These are phyloP conservation scores for Aspergillus eucalypticola DNA, from an alignment of 2,329 filamentous ascomycete genomes.

Conservation along the genomic window DNA sequence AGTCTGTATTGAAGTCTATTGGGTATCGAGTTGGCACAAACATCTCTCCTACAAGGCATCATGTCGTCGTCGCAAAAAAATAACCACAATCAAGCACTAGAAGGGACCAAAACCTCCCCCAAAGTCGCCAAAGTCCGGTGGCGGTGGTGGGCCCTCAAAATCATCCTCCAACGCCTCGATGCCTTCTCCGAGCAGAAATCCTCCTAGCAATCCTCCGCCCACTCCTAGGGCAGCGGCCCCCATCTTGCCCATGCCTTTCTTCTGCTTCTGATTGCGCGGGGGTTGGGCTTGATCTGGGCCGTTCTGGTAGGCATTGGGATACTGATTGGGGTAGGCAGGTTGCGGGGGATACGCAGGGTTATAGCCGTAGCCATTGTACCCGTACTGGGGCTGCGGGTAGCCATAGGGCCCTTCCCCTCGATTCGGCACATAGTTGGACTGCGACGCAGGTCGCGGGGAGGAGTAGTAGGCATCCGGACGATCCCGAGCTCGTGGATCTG, in stretches of 20 bases:
- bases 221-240: not conserved
- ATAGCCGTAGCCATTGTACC: not conserved
- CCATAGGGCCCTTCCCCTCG: not conserved
- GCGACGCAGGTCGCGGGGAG: not conserved
- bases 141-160: not conserved
- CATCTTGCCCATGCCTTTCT: not conserved
- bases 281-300: not conserved
- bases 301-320: not conserved
- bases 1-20: not conserved
- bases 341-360: slow-evolving; percentile 2
- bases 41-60: not conserved
- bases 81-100: not conserved
- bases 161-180: slow-evolving; percentile 3
- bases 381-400: not conserved
- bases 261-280: not conserved
- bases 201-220: slow-evolving; percentile 4
- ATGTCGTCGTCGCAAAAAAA: not conserved
- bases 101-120: not conserved
- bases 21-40: not conserved
- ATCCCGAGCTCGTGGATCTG: too few species aligned
- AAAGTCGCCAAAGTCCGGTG: slow-evolving; percentile 1
- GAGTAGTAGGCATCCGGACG: too few species aligned
- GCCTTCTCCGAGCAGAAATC: slow-evolving; percentile 4
- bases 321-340: not conserved
- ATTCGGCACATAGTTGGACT: not conserved